Conservation (phyloP, 768 basidiomycete genomes). For the Panaeolus papilionaceus region DNA sequence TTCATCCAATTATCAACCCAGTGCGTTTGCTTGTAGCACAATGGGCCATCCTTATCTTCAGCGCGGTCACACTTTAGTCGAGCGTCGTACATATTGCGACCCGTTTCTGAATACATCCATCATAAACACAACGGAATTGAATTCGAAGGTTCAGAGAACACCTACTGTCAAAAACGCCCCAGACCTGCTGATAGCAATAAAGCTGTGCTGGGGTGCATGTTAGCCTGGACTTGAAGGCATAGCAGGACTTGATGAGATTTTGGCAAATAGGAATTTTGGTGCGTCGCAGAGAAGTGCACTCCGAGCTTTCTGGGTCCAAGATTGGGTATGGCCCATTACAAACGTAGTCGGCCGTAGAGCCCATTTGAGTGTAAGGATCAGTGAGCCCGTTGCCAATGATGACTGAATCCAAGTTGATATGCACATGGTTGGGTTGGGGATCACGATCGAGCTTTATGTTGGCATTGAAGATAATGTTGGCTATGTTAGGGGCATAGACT, state of each 20-base stretch:
- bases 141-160: constrained; percentile 19
- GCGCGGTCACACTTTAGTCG: constrained; percentile 73
- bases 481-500: constrained; percentile 85
- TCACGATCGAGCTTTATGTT: constrained; percentile 63
- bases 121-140: constrained; percentile 8
- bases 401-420: constrained; percentile 82
- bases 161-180: constrained; percentile 73
- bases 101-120: constrained; percentile 51
- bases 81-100: constrained; percentile 90
- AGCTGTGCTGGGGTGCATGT: constrained; percentile 75
- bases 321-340: constrained; percentile 86
- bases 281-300: constrained; percentile 63
- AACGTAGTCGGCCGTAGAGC: constrained; percentile 81
- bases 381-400: constrained; percentile 89
- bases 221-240: constrained; percentile 60
- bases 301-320: constrained; percentile 69
- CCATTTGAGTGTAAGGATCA: constrained; percentile 83
- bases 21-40: constrained; percentile 80
- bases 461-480: constrained; percentile 79
- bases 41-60: constrained; percentile 59
- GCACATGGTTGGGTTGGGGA: constrained; percentile 53
- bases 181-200: constrained; percentile 82
- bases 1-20: constrained; percentile 95
- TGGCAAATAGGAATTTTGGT: constrained; percentile 78
- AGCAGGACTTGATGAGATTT: constrained; percentile 73